phyloP scores from a whole-genome alignment of 169 alveolate species.

The Sarcocystis neurona region DNA sequence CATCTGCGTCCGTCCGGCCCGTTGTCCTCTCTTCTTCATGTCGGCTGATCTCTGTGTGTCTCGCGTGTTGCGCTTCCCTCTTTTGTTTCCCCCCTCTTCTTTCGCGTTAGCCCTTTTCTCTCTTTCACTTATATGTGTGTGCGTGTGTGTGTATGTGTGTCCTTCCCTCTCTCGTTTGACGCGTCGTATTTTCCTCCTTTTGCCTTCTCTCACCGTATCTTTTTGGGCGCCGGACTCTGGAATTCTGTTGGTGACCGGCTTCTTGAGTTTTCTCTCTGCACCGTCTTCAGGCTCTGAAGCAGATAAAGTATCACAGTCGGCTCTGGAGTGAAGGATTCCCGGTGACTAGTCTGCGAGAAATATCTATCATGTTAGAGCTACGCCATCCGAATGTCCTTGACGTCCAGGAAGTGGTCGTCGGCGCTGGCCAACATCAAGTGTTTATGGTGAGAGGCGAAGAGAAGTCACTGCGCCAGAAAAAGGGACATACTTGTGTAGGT shows the following conservation, averaged over 20 bases:
- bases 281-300: conserved; percentile 91
- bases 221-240: background rate
- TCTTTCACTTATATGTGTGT: too few relatives aligned
- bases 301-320: conserved; percentile 84
- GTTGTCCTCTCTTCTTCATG: too few relatives aligned
- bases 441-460: conserved; percentile 75
- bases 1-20: too few relatives aligned
- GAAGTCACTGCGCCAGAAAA: background rate
- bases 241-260: background rate
- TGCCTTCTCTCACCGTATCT: too few relatives aligned
- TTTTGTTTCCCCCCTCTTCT: too few relatives aligned
- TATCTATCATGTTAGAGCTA: conserved; percentile 90
- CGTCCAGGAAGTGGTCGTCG: conserved; percentile 87
- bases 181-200: too few relatives aligned
- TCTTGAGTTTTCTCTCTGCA: background rate
- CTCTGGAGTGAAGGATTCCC: conserved; percentile 92
- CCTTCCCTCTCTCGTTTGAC: too few relatives aligned
- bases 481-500: background rate
- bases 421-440: conserved; percentile 77
- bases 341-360: conserved; percentile 93
- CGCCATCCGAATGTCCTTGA: conserved; percentile 90
- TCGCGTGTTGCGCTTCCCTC: too few relatives aligned
- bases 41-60: too few relatives aligned
- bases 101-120: too few relatives aligned
- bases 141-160: too few relatives aligned